phyloP scores from a whole-genome alignment of 2,329 filamentous ascomycete species.

The Colletotrichum coccodes region DNA sequence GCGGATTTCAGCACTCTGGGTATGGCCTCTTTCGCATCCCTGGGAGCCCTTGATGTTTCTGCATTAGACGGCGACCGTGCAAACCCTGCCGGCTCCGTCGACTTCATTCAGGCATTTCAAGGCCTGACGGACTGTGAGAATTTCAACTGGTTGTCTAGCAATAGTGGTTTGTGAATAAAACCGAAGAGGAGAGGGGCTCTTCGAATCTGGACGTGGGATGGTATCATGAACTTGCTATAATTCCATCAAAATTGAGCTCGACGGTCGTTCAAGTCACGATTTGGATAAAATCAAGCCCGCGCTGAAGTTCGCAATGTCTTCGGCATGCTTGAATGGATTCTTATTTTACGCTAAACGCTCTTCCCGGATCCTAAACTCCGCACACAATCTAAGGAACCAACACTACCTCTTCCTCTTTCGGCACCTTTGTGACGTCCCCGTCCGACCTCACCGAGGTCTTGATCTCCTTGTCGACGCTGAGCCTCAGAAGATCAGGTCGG shows the following conservation, averaged over 20 bases:
- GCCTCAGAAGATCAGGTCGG: slow-evolving; percentile 51
- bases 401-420: not conserved
- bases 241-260: not conserved
- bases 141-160: slow-evolving; percentile 13
- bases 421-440: not conserved
- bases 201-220: too few species aligned
- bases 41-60: slow-evolving; percentile 9
- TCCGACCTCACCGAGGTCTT: not conserved
- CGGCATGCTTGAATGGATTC: not conserved
- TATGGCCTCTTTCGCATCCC: slow-evolving; percentile 2
- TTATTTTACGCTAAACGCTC: not conserved
- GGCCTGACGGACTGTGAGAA: slow-evolving; percentile 14
- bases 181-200: too few species aligned
- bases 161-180: not conserved
- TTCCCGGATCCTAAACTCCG: fast-evolving
- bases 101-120: slow-evolving; percentile 9
- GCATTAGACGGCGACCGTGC: not conserved
- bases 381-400: not conserved
- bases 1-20: not conserved
- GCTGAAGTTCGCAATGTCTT: not conserved
- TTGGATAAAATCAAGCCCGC: not conserved
- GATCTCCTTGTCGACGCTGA: slow-evolving; percentile 31
- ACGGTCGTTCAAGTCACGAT: not conserved
- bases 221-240: too few species aligned
- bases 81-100: not conserved